Evolutionary conservation across 202 grass and related monocot genomes (phyloP), one percentile per base, ranked within the genome.

Genomic region (Panicum virgatum): DNA sequence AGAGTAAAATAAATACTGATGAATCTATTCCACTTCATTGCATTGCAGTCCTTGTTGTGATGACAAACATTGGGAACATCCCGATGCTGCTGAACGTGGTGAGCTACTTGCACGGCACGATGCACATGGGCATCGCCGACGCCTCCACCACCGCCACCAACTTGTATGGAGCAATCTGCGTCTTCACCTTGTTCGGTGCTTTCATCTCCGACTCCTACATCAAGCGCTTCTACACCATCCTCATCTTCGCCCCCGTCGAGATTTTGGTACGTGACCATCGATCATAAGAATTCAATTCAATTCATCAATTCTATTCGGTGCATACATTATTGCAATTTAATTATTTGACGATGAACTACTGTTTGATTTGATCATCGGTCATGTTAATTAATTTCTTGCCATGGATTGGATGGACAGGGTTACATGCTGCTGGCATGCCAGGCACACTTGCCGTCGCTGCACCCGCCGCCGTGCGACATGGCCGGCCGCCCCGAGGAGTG

Each of bases 151-250:
- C 69, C 0, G 72, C 80, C 64, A 70, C 85, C 1, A 93, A 97
- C 77, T 87, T 91, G 40, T 63, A 83, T 0, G 90, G 88, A 0
- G 90, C 93, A 0, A 34, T 83, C 36, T 89, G 73, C 30, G 74
- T 87, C 72, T 89, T 97, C 81, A 75, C 90, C 77, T 81, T 97
- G 60, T 20, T 96, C 0, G 90, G 90, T 0, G 93, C 90, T n/a
- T 92, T 96, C 74, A 48, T 96, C 63, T 96, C 93, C 1, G 93
- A 93, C 57, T 96, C 93, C 9, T 96, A 93, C 76, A 42, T 89
- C 80, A 89, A 72, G 18, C 66, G 93, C 26, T 89, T 91, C 64
- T 68, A 84, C 54, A 89, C 88, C 8, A 89, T 93, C 38, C 73
- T 93, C 81, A 87, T 91, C 12, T 91, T 96, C 29, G 86, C 80